These are phyloP conservation scores for Arabidopsis suecica DNA, from an alignment of 345 rosid species.

Conservation along the genomic window DNA sequence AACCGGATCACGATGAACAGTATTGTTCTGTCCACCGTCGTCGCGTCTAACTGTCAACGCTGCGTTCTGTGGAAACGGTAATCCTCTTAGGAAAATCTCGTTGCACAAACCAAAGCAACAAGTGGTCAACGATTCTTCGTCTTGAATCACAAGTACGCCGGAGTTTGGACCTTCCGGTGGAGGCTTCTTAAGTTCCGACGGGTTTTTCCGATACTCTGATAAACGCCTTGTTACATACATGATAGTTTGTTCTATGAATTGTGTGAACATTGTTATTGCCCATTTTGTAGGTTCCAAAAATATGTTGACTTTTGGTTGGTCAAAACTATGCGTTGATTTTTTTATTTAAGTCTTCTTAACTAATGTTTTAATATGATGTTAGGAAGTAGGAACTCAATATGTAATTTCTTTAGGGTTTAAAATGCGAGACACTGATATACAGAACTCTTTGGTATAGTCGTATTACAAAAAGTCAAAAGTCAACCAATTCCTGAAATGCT, in stretches of 20 bases:
- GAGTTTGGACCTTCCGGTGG: constrained; percentile 64
- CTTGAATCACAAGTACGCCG: constrained; percentile 58
- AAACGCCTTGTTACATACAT: constrained; percentile 44
- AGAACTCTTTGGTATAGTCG: not conserved
- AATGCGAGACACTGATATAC: not conserved
- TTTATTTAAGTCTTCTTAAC: not conserved
- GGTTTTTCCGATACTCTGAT: constrained; percentile 51
- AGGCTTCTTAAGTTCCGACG: constrained; percentile 42
- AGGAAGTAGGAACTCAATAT: not conserved
- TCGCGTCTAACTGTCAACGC: constrained; percentile 33
- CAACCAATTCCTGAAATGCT: not conserved
- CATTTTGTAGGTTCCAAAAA: not conserved
- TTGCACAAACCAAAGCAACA: constrained; percentile 54
- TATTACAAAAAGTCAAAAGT: constrained; percentile 6
- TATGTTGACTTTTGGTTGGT: constrained; percentile 12
- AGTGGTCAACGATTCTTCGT: constrained; percentile 56
- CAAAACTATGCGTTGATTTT: constrained; percentile 7
- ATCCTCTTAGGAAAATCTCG: constrained; percentile 22
- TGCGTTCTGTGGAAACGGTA: constrained; percentile 65
- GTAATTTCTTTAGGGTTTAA: not conserved
- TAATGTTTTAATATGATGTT: not conserved
- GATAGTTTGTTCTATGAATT: not conserved
- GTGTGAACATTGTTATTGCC: not conserved
- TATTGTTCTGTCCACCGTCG: constrained; percentile 1
- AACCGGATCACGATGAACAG: constrained; percentile 12